phyloP scores from a whole-genome alignment of 148 eudicot genomes.

The Rhododendron kiyosumense region DNA sequence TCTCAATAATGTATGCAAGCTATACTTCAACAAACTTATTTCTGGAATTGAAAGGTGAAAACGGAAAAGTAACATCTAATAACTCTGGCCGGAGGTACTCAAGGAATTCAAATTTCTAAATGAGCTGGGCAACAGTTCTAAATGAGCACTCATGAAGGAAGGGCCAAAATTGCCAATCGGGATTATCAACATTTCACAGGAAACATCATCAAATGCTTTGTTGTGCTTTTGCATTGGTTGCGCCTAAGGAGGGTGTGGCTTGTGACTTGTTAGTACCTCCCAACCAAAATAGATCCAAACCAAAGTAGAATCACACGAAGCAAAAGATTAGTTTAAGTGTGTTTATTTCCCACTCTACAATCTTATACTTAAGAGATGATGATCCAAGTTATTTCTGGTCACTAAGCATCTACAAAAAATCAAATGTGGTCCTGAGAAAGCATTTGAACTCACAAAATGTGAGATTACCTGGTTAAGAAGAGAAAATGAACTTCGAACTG shows the following conservation, averaged over 20 bases:
- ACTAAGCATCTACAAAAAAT: neutral
- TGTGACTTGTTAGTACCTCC: neutral
- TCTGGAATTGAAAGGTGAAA: neutral
- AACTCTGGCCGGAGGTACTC: neutral
- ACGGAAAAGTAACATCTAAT: neutral
- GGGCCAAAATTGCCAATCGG: neutral
- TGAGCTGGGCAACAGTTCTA: neutral
- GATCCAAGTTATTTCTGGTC: neutral
- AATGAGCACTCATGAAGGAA: neutral
- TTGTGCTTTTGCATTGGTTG: neutral
- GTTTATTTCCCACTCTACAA: neutral
- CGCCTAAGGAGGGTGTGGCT: neutral
- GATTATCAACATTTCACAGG: neutral
- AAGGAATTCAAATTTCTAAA: neutral
- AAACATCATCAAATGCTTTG: neutral
- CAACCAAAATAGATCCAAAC: neutral
- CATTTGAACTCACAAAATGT: neutral
- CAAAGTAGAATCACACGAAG: neutral
- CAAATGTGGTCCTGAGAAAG: neutral
- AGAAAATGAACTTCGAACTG: constrained; percentile 83
- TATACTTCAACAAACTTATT: neutral
- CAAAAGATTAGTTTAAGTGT: neutral
- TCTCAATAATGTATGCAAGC: neutral
- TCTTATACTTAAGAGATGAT: neutral
- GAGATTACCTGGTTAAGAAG: constrained; percentile 54